Conservation (phyloP, 73 alveolate genomes). For the Symbiodinium pilosum region DNA sequence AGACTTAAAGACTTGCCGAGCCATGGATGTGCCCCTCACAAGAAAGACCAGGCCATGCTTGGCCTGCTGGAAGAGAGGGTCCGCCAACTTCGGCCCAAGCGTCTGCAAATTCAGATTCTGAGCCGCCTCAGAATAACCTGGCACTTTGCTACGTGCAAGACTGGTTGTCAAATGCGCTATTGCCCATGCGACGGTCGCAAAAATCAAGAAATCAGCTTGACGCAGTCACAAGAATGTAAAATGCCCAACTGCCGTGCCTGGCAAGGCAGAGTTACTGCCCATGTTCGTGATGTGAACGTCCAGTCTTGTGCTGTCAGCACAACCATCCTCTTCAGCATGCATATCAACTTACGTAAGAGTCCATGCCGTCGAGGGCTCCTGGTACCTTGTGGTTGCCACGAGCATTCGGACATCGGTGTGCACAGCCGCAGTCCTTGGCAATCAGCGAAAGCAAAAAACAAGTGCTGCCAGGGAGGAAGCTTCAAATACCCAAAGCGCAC, state of each 20-base stretch:
- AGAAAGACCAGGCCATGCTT: background rate
- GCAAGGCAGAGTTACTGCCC: slow-evolving; percentile 26
- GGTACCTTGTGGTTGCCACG: slow-evolving; percentile 17
- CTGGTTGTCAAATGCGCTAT: no score
- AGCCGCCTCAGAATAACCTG: background rate
- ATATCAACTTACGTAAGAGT: no score
- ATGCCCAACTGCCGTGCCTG: background rate
- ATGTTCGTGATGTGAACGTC: slow-evolving; percentile 75
- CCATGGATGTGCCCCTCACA: no score
- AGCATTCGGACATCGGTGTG: slow-evolving; percentile 45
- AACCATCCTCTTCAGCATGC: no score
- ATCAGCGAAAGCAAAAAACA: no score
- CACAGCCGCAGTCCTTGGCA: slow-evolving; percentile 33
- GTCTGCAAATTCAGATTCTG: background rate
- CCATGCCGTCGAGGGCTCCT: no score
- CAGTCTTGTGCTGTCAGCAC: slow-evolving; percentile 14
- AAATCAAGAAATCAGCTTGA: background rate
- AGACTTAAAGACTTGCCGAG: no score
- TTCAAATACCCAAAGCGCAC: no score
- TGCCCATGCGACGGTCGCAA: background rate
- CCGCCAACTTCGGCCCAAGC: slow-evolving; percentile 1
- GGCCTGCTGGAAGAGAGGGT: background rate
- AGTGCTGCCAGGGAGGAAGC: no score
- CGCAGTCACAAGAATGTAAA: background rate
- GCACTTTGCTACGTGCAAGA: no score